A percentile compares a stretch with the other conserved stretches of the same genome.
phyloP scores from a whole-genome alignment of 2,329 filamentous ascomycete species.

The Penicillium sp. region DNA sequence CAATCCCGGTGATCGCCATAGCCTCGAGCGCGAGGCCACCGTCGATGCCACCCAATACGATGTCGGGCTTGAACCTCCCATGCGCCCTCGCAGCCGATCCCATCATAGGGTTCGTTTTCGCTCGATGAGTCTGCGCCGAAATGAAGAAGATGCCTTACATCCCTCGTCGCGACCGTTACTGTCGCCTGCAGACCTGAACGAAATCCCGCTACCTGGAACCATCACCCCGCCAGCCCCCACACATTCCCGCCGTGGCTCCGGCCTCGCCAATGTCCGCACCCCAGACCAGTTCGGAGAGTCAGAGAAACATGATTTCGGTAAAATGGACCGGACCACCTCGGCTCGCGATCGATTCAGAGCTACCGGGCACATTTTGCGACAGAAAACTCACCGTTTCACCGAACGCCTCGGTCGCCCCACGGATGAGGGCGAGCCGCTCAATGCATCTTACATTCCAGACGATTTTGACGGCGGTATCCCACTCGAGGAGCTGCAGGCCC shows the following conservation, averaged over 20 bases:
- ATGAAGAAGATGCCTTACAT: constrained; percentile 2
- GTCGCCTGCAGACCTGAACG: constrained; percentile 13
- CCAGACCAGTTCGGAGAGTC: constrained; percentile 9
- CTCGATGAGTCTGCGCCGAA: constrained; percentile 17
- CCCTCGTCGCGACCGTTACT: constrained; percentile 16
- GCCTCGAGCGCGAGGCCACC: constrained; percentile 20
- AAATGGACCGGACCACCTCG: constrained; percentile 19
- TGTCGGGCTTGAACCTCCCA: constrained; percentile 7
- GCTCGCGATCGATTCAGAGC: constrained; percentile 28
- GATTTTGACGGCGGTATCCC: constrained; percentile 30
- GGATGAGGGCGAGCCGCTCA: constrained; percentile 34
- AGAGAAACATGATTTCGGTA: constrained; percentile 15
- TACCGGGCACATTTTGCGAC: constrained; percentile 31
- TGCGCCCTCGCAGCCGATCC: constrained; percentile 13
- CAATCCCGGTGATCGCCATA: constrained; percentile 13
- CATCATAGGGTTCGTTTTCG: constrained; percentile 24
- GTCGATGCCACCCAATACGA: constrained; percentile 20
- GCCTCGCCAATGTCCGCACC: constrained; percentile 11
- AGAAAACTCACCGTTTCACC: constrained; percentile 30
- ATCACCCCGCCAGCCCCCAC: constrained; percentile 27
- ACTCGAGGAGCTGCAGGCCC: constrained; percentile 22
- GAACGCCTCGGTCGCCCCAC: constrained; percentile 34
- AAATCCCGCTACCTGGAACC: constrained; percentile 20
- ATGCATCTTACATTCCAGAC: constrained; percentile 31
- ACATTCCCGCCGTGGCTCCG: constrained; percentile 18